Conservation (phyloP, 192 early-diverging fungal species). For the Radiomyces spectabilis region DNA sequence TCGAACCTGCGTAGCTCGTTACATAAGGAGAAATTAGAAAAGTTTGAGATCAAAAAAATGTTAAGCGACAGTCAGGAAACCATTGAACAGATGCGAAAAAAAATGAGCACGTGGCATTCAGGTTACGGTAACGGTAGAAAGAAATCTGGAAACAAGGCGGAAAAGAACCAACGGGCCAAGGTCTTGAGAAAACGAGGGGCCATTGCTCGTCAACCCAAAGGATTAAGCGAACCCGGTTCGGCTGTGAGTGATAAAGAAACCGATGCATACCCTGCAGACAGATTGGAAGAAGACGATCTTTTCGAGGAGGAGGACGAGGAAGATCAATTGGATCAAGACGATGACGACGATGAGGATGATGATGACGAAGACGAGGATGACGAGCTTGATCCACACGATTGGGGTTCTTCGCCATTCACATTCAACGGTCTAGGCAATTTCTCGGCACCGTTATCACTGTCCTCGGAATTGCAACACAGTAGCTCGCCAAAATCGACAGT, state of each 20-base stretch:
- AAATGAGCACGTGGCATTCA: conserved; percentile 19
- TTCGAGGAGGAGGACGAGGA: conserved; percentile 1
- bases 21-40: conserved; percentile 46
- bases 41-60: conserved; percentile 45
- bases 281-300: neutral
- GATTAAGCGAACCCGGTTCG: neutral
- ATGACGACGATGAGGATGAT: neutral
- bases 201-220: neutral
- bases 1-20: conserved; percentile 38
- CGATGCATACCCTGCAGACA: neutral
- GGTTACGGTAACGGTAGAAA: too few species aligned
- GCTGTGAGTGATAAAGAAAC: neutral
- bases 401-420: too few species aligned
- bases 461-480: conserved; percentile 10
- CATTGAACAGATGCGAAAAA: conserved; percentile 42
- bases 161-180: neutral
- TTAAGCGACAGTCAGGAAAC: conserved; percentile 46
- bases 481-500: too few species aligned
- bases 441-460: too few species aligned
- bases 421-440: too few species aligned
- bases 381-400: neutral
- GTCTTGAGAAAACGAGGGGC: too few species aligned
- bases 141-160: too few species aligned
- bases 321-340: conserved; percentile 7
- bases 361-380: neutral